A percentile compares a stretch with the other conserved stretches of the same genome.
phyloP scores from a whole-genome alignment of 2,329 filamentous ascomycete species.

The Hypoxylon sp. region DNA sequence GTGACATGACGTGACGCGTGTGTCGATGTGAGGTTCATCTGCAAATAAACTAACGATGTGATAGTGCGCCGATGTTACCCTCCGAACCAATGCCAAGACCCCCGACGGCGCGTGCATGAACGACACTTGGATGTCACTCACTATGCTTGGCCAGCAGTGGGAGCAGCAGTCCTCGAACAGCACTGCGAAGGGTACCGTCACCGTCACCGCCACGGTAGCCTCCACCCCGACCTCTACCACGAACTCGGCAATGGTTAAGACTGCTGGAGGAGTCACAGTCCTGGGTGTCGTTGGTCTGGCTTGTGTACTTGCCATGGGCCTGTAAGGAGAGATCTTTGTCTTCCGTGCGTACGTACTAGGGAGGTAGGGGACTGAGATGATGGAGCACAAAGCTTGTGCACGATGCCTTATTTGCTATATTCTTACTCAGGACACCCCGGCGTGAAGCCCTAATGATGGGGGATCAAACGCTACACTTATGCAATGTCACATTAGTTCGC shows the following conservation, averaged over 20 bases:
- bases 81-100: conserved; percentile 65
- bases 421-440: conserved; percentile 19
- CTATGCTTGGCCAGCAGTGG: conserved; percentile 46
- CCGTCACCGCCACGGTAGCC: conserved; percentile 10
- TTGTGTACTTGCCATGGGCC: conserved; percentile 54
- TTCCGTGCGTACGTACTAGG: background rate
- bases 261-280: conserved; percentile 45
- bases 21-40: conserved; percentile 2
- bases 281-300: conserved; percentile 56
- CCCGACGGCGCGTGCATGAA: conserved; percentile 68
- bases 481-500: conserved; percentile 37
- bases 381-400: conserved; percentile 8
- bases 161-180: background rate
- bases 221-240: conserved; percentile 10
- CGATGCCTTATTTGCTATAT: conserved; percentile 26
- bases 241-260: conserved; percentile 18
- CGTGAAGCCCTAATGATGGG: conserved; percentile 18
- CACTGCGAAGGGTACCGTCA: background rate
- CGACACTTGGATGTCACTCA: conserved; percentile 66
- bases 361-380: conserved; percentile 9
- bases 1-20: conserved; percentile 3
- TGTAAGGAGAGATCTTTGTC: conserved; percentile 47
- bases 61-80: conserved; percentile 80
- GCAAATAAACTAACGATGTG: conserved; percentile 7
- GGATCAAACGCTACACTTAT: conserved; percentile 31